A percentile compares a stretch with the other conserved stretches of the same genome.
Evolutionary conservation across 495 filamentous ascomycete species (phyloP).

Genomic region (Parachaetomium inaequale): DNA sequence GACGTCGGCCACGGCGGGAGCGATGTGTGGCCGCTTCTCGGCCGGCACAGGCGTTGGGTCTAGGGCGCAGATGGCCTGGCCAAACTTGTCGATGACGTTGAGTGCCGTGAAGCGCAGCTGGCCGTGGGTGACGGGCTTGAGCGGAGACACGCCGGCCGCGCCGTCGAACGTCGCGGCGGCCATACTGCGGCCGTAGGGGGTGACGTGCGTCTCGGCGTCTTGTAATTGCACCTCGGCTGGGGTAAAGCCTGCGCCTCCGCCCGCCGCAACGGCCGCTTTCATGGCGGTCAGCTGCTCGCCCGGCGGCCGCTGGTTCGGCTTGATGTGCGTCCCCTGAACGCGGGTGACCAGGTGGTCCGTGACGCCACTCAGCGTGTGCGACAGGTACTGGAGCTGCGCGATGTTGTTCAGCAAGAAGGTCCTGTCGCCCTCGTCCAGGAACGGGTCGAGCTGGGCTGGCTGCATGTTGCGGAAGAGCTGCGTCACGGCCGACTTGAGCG

Average conservation of each 20-base stretch:
- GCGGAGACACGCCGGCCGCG: conserved; percentile 6
- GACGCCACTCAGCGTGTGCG: conserved; percentile 42
- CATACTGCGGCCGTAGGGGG: neutral
- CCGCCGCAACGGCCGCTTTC: conserved; percentile 5
- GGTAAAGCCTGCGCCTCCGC: neutral
- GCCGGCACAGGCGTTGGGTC: too few relatives aligned
- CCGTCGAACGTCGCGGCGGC: too few relatives aligned
- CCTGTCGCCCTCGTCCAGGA: neutral
- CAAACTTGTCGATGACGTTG: conserved; percentile 55
- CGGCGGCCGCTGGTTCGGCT: conserved; percentile 23
- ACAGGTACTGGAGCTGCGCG: conserved; percentile 36
- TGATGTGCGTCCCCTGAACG: conserved; percentile 43
- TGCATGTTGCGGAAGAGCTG: conserved; percentile 37
- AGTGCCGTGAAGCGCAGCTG: conserved; percentile 47
- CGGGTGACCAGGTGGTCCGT: conserved; percentile 42
- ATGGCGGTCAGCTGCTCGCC: too few relatives aligned
- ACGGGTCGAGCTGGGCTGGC: neutral
- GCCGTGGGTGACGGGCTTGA: conserved; percentile 49
- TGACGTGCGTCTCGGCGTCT: neutral
- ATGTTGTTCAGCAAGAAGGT: neutral
- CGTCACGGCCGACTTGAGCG: conserved; percentile 32
- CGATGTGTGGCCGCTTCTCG: too few relatives aligned
- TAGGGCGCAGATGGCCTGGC: conserved; percentile 41
- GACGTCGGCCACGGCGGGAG: too few relatives aligned
- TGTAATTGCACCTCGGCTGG: neutral